Evolutionary conservation across 2,329 filamentous ascomycete genomes (phyloP).

Genomic region (Penicillium griseofulvum): DNA sequence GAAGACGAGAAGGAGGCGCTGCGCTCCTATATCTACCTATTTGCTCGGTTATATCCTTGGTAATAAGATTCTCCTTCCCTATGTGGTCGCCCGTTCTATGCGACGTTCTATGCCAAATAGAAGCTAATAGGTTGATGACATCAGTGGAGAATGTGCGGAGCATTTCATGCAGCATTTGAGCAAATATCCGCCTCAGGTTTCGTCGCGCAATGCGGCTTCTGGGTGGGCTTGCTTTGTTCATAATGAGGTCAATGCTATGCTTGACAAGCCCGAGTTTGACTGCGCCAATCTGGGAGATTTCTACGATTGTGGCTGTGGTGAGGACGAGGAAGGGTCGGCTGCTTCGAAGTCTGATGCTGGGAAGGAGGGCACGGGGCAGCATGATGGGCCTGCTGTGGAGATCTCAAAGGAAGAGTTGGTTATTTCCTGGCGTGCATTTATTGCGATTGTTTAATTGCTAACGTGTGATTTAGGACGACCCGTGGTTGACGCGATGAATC

Average conservation of each 20-base stretch:
- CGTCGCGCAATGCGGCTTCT: constrained; percentile 60
- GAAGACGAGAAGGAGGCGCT: constrained; percentile 60
- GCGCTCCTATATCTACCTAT: constrained; percentile 61
- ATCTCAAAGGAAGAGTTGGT: constrained; percentile 39
- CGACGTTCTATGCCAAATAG: background rate
- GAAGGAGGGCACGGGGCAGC: constrained; percentile 3
- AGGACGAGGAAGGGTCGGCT: constrained; percentile 44
- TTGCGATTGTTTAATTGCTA: constrained; percentile 12
- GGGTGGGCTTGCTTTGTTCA: constrained; percentile 67
- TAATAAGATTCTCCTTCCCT: constrained; percentile 25
- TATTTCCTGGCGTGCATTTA: background rate
- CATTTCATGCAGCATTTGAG: constrained; percentile 62
- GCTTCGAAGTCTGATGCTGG: constrained; percentile 7
- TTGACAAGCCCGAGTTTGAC: constrained; percentile 61
- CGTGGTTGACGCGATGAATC: constrained; percentile 20
- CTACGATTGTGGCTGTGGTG: constrained; percentile 65
- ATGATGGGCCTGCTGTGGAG: constrained; percentile 30
- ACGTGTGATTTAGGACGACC: constrained; percentile 24
- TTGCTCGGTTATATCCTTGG: constrained; percentile 65
- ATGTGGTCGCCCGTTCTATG: background rate
- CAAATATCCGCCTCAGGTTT: constrained; percentile 64
- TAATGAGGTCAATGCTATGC: constrained; percentile 63
- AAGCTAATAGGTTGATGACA: constrained; percentile 16
- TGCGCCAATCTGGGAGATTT: constrained; percentile 64
- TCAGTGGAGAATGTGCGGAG: constrained; percentile 61